These are phyloP conservation scores for Hansfordia pulvinata DNA, from an alignment of 2,329 filamentous ascomycete species.

Conservation along the genomic window DNA sequence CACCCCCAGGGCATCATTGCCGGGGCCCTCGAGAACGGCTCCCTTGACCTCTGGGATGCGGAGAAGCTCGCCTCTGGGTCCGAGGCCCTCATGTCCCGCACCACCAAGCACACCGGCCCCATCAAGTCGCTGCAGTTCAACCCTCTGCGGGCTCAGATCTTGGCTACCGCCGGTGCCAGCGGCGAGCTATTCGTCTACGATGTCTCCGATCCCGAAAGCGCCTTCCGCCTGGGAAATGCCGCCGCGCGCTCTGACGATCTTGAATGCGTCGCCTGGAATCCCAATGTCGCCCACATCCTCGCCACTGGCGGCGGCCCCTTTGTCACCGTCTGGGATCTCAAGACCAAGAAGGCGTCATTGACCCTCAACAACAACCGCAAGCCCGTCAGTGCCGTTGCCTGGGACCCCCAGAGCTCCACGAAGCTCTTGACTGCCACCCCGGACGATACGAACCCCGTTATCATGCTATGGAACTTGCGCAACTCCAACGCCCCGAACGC, in stretches of 20 bases:
- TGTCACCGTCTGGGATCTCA: conserved; percentile 96
- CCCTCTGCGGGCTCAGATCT: conserved; percentile 75
- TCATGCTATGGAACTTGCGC: conserved; percentile 86
- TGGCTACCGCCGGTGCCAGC: conserved; percentile 86
- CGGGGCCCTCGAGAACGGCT: conserved; percentile 87
- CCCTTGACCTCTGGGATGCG: conserved; percentile 87
- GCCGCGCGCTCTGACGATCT: conserved; percentile 88
- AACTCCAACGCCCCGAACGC: conserved; percentile 93
- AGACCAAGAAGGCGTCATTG: conserved; percentile 93
- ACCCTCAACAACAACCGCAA: conserved; percentile 94
- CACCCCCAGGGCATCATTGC: conserved; percentile 82
- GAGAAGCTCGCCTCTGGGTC: conserved; percentile 46
- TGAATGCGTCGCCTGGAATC: conserved; percentile 96
- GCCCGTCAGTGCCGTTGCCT: conserved; percentile 86
- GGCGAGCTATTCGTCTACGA: conserved; percentile 96
- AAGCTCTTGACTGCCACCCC: conserved; percentile 88
- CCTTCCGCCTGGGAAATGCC: conserved; percentile 77
- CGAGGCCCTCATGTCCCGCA: conserved; percentile 66
- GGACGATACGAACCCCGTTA: conserved; percentile 75
- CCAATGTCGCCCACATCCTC: conserved; percentile 90
- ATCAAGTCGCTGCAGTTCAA: conserved; percentile 98
- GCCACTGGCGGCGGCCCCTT: conserved; percentile 92
- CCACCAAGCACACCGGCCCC: conserved; percentile 78
- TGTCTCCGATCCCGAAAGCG: conserved; percentile 75
- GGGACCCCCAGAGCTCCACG: conserved; percentile 92